Percentiles rank a stretch among this genome's conserved stretches.
These are phyloP conservation scores for Debaryomyces psychrophilus DNA, from an alignment of 1,139 yeast species.

Conservation along the genomic window DNA sequence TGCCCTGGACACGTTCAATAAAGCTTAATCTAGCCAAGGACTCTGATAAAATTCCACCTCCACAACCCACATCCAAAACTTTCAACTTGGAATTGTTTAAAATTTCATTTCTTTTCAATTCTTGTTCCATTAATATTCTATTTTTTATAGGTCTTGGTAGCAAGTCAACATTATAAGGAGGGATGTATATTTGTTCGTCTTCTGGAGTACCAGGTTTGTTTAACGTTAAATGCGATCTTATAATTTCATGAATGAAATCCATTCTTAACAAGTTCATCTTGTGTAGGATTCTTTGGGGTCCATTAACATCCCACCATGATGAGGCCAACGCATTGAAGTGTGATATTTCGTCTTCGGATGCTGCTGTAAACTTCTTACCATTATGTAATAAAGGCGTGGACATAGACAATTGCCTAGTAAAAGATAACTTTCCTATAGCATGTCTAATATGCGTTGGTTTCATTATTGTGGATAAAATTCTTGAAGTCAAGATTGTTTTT, in stretches of 20 bases:
- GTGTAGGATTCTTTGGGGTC: constrained; percentile 90
- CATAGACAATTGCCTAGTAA: constrained; percentile 1
- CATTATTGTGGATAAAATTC: neutral
- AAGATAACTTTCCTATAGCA: neutral
- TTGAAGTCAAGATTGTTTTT: neutral
- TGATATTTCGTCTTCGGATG: constrained; percentile 55
- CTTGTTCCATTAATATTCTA: constrained; percentile 54
- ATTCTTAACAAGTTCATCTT: constrained; percentile 89
- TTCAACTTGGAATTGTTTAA: constrained; percentile 38
- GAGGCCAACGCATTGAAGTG: constrained; percentile 88
- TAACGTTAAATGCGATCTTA: constrained; percentile 50
- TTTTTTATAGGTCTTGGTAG: constrained; percentile 58
- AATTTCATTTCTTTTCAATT: constrained; percentile 44
- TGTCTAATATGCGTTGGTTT: neutral
- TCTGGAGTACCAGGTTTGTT: constrained; percentile 38
- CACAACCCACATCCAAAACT: constrained; percentile 93
- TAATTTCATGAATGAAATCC: constrained; percentile 76
- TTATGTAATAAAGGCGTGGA: neutral
- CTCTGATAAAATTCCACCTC: constrained; percentile 92
- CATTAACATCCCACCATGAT: constrained; percentile 95
- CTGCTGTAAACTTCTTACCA: constrained; percentile 31
- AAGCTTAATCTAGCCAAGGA: constrained; percentile 77
- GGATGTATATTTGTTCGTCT: constrained; percentile 64
- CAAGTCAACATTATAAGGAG: constrained; percentile 73
- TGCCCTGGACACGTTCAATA: constrained; percentile 69